Base-by-base conservation (phyloP, 768 basidiomycete genomes). In the Mycena leptocephala region DNA sequence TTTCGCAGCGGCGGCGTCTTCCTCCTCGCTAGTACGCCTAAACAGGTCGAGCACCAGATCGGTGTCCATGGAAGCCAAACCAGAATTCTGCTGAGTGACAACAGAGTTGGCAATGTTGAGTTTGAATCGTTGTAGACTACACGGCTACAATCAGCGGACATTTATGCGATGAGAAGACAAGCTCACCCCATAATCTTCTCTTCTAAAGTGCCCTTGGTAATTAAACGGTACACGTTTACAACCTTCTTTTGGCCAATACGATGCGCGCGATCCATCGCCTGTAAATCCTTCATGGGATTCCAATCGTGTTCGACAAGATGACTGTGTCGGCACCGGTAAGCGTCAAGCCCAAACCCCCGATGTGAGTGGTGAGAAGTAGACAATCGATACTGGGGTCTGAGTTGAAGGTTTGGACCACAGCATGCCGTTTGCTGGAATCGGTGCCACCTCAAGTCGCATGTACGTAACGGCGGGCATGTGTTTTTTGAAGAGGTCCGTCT, bases 271-370 rank as follows among this genome's bases (percentile, higher is more conserved):
- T 99, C 98, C 98, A 99, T 99, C 10, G 98, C 98, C 82, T 99
- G 98, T 8, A 99, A 87, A 87, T 99, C 98, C 84, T 99, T 99
- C 97, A 98, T 98, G 9, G 98, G 98, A 83, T 99, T 99, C 98
- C 98, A 99, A 83, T 99, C 98, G 80, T 99, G 98, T 83, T 99
- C 98, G 66, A 99, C 96, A 99, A 99, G 77, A 99, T 98, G 72
- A 99, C 98, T 0, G 98, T 99, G 83, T 99, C 98, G 9, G 98
- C 98, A 26, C 98, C 98, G 0, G 98, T 99, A 77, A 99, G 87
- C 24, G 98, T 99, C 82, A 99, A 86, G 9, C 98, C 98, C 32
- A 99, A 87, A 3, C 98, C 98, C 71, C 98, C 98, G 56, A 99
- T 98, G 79, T 97, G 97, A 0, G 98, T 99, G 1, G 98, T 99